Conservation (phyloP, 2,329 filamentous ascomycete species). For the Epichloe aotearoae region DNA sequence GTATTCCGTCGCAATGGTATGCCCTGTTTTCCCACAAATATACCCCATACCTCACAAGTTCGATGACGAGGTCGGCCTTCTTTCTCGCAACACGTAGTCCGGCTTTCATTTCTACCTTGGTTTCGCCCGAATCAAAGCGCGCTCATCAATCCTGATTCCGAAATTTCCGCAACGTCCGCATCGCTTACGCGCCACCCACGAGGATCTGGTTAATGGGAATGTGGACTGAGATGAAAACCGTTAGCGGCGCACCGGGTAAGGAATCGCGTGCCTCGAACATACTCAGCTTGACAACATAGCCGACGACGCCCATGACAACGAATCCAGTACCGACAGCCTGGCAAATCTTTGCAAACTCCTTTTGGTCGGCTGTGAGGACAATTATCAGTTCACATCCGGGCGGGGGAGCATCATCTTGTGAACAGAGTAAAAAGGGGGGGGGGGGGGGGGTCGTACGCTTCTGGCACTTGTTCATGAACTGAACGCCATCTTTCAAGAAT, state of each 20-base stretch:
- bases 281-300: slow-evolving; percentile 60
- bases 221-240: slow-evolving; percentile 34
- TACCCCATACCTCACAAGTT: background rate
- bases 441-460: slow-evolving; percentile 36
- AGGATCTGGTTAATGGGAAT: slow-evolving; percentile 60
- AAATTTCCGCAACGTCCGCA: background rate
- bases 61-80: too few relatives aligned
- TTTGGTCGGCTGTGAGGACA: slow-evolving; percentile 22
- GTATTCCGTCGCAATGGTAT: background rate
- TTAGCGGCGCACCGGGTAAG: background rate
- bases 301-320: slow-evolving; percentile 57
- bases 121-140: background rate
- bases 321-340: slow-evolving; percentile 57
- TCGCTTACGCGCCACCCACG: slow-evolving; percentile 49
- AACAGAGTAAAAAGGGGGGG: slow-evolving; percentile 4
- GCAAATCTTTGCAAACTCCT: slow-evolving; percentile 31
- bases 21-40: background rate
- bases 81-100: background rate
- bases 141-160: background rate
- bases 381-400: background rate
- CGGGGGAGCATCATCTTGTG: background rate
- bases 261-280: slow-evolving; percentile 14
- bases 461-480: slow-evolving; percentile 49
- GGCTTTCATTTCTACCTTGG: background rate
- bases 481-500: slow-evolving; percentile 48